Evolutionary conservation across 331 rosid species (phyloP), one percentile per base, ranked within the genome.

Genomic region (Acacia concinna): DNA sequence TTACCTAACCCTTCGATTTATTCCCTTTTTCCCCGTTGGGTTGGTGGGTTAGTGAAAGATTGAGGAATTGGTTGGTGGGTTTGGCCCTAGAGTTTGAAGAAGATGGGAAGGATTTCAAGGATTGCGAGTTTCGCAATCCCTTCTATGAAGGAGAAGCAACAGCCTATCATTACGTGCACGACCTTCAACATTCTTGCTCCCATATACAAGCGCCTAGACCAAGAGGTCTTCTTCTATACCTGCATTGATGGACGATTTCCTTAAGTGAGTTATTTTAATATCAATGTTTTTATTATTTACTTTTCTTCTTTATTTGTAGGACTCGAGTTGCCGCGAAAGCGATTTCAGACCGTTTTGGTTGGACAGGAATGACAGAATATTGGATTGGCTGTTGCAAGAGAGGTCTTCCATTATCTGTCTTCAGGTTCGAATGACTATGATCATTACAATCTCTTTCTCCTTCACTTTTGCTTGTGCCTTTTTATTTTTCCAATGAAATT

Each of bases 131-230:
- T 88, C 27, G 96, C 97, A 30, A 87, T 91, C 77, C 73, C 98
- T 21, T 88, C 97, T 38, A 74, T 84, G 7, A 90, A 74, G 46
- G 98, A 91, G 27, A 90, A 78, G 11, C 90, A 84, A 14, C 93
- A 81, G 56, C 98, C 97, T 59, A 82, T 85, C 83, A 88, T 95
- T 73, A 89, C 98, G 28, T 95, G 99, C 81, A 95, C 99, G 12
- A 95, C 99, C 32, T 95, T 95, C 76, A 95, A 95, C 83, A 93
- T 95, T 62, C 98, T 95, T 41, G 99, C 99, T 44, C 99, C 99
- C 51, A 95, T 95, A 21, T 95, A 95, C 86, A 95, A 95, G 83
- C 98, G 99, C 31, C 78, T 95, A 74, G 73, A 83, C 68, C 84
- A 74, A 10, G 88, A 95, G 92, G 98, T 94, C 4, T 46, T 52